phyloP scores from a whole-genome alignment of 257 asterid genomes.

The Sherardia arvensis region DNA sequence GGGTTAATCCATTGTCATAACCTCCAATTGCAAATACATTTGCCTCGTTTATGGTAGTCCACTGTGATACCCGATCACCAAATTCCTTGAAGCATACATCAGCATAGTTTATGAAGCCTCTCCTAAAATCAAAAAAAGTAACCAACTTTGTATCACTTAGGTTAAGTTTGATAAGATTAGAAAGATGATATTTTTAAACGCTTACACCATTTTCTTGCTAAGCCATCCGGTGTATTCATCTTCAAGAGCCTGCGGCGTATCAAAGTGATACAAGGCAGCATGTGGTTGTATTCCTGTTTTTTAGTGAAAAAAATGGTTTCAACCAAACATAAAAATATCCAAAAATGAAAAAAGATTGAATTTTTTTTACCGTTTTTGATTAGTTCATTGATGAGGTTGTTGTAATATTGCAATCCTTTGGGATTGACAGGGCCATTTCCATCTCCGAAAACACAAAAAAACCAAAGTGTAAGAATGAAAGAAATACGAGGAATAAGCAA shows the following conservation, averaged over 20 bases:
- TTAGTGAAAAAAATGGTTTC: too few species aligned
- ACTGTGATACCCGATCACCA: slow-evolving; percentile 43
- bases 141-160: background rate
- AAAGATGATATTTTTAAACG: too few species aligned
- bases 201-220: slow-evolving; percentile 40
- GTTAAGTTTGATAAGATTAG: background rate
- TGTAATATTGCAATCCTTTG: slow-evolving; percentile 41
- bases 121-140: slow-evolving; percentile 19
- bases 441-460: slow-evolving; percentile 1
- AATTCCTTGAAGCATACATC: slow-evolving; percentile 52
- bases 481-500: too few species aligned
- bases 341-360: too few species aligned
- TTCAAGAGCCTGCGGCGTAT: slow-evolving; percentile 49
- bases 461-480: background rate
- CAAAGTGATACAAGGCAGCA: slow-evolving; percentile 34
- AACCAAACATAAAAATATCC: too few species aligned
- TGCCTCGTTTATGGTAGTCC: slow-evolving; percentile 60
- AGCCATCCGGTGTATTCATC: slow-evolving; percentile 54
- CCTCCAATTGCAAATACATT: slow-evolving; percentile 36
- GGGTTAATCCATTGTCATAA: slow-evolving; percentile 23
- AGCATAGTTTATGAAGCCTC: slow-evolving; percentile 40
- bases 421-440: slow-evolving; percentile 26
- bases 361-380: slow-evolving; percentile 25
- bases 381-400: slow-evolving; percentile 43
- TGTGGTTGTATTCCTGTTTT: slow-evolving; percentile 52